Base-by-base conservation (phyloP, 208 protist genomes). In the Trypanosoma scelopori region DNA sequence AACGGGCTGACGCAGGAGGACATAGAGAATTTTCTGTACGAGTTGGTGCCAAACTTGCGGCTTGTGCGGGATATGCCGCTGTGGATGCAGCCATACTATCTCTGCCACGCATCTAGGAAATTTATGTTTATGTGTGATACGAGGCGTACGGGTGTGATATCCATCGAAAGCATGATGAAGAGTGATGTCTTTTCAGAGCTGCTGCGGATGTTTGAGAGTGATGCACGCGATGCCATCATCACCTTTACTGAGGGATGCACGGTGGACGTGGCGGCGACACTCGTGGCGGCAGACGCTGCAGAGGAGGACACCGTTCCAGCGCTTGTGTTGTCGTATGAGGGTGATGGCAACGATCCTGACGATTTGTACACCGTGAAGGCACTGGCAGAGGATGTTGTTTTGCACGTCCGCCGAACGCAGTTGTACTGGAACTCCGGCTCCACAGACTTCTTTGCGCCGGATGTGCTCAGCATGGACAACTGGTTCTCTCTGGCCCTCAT, bases 81-180 rank as follows among this genome's bases (percentile, higher is more conserved):
- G 43, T 94, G 85, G 82, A 89, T 97, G 81, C 64, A 83, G 25
- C 81, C 83, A n/a, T 91, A 94, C 75, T 97, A 96, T 59, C 74
- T 91, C 32, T 97, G 89, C 65, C 86, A 95, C 51, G 92, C 89
- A 5, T 92, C 87, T 3, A 78, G 89, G 23, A 97, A 97, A 72
- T 95, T 97, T 64, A 88, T 97, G 76, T 97, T 97, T 66, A 96
- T 97, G 84, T 93, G 91, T 60, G 93, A 97, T 69, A 84, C 84
- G 0, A 74, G 74, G 11, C 74, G 79, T 25, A 79, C 82, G 1
- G 91, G 91, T 1, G 74, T 76, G 6, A 82, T 97, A 20, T 76
- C 84, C 27, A 93, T 97, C 42, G 82, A 93, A 37, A 66, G 65
- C 13, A 73, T 95, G 63, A 92, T 97, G 81, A 76, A 78, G 56